These are phyloP conservation scores for Calonectria henricotiae DNA, from an alignment of 2,329 filamentous ascomycete genomes.

Conservation along the genomic window DNA sequence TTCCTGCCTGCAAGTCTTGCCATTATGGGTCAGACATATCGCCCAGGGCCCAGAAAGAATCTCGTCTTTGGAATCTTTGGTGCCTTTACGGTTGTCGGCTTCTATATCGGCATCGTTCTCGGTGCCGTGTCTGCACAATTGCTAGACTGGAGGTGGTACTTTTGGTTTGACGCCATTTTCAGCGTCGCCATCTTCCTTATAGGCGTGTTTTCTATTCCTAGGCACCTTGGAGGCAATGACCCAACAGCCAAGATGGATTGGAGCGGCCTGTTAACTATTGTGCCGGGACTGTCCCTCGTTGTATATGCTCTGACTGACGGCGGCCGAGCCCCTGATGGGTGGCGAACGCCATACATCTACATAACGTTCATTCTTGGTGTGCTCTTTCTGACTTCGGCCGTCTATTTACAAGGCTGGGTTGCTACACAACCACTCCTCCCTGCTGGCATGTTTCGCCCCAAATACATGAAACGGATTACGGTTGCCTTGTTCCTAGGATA, in stretches of 20 bases:
- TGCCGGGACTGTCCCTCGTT: slow-evolving; percentile 21
- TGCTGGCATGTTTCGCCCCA: slow-evolving; percentile 4
- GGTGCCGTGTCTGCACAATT: slow-evolving; percentile 19
- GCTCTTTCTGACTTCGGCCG: background rate
- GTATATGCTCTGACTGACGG: slow-evolving; percentile 28
- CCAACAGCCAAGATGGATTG: slow-evolving; percentile 28
- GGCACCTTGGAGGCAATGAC: background rate
- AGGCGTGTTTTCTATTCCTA: slow-evolving; percentile 15
- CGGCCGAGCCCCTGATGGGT: slow-evolving; percentile 25
- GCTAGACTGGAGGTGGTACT: slow-evolving; percentile 28
- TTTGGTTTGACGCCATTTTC: slow-evolving; percentile 32
- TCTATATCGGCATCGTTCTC: slow-evolving; percentile 68
- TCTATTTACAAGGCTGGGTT: slow-evolving; percentile 19
- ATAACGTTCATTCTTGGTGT: slow-evolving; percentile 12
- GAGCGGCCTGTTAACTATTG: slow-evolving; percentile 20
- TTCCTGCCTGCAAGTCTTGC: slow-evolving; percentile 80
- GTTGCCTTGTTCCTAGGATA: slow-evolving; percentile 27
- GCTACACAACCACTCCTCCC: slow-evolving; percentile 13
- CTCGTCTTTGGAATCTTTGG: slow-evolving; percentile 74
- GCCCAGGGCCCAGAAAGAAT: slow-evolving; percentile 80
- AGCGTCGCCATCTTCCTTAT: background rate
- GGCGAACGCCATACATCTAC: slow-evolving; percentile 26
- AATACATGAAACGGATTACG: slow-evolving; percentile 28
- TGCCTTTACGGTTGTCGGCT: slow-evolving; percentile 70
- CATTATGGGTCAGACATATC: slow-evolving; percentile 77